Evolutionary conservation across 176 grass and related monocot genomes (phyloP).

Genomic region (Bolboschoenus planiculmis): DNA sequence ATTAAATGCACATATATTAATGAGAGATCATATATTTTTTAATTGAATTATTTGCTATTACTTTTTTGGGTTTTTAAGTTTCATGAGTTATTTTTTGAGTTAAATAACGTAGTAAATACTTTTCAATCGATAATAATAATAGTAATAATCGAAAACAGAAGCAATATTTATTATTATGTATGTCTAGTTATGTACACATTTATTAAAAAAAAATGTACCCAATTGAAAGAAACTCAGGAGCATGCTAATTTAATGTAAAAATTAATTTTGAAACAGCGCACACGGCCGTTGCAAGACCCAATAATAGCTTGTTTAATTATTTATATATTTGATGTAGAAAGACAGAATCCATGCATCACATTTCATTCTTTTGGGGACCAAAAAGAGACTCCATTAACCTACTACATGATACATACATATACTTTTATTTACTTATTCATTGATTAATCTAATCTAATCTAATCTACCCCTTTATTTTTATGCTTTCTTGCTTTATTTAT

Average conservation of each 20-base stretch:
- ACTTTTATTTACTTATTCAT: neutral
- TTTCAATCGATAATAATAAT: neutral
- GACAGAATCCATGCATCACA: constrained; percentile 34
- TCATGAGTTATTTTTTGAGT: neutral
- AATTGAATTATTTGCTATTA: too few species aligned
- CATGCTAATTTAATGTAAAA: constrained; percentile 23
- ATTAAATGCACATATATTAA: too few species aligned
- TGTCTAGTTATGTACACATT: neutral
- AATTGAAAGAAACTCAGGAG: neutral
- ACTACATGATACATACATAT: neutral
- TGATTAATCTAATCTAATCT: too few species aligned
- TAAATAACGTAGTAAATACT: neutral
- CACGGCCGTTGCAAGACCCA: constrained; percentile 4
- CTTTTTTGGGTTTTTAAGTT: neutral
- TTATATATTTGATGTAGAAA: constrained; percentile 31
- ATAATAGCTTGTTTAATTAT: constrained; percentile 13
- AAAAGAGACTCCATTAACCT: constrained; percentile 31
- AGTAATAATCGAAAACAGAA: neutral
- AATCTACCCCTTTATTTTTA: neutral
- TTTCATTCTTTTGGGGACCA: constrained; percentile 45
- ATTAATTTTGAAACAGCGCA: constrained; percentile 16
- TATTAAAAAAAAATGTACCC: neutral
- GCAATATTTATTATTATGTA: neutral
- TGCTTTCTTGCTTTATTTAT: constrained; percentile 16
- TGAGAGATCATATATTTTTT: too few species aligned